Conservation (phyloP, 139 green algal genomes). For the Monoraphidium neglectum region DNA sequence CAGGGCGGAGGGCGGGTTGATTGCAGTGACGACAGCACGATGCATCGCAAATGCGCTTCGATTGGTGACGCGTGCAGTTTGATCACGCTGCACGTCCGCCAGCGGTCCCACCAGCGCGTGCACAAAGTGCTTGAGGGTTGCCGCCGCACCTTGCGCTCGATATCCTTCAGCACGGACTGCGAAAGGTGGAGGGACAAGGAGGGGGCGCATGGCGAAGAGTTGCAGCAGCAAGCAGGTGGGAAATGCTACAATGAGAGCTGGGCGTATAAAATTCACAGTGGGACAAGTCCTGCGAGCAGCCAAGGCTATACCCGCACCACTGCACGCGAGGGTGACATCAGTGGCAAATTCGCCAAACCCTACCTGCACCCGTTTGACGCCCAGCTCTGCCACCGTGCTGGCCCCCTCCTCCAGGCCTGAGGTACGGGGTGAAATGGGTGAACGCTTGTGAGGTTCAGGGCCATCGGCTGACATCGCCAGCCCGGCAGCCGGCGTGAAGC, state of each 20-base stretch:
- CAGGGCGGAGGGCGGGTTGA: too few relatives aligned
- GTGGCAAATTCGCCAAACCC: background rate
- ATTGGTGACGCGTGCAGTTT: too few relatives aligned
- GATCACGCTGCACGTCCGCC: too few relatives aligned
- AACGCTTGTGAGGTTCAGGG: too few relatives aligned
- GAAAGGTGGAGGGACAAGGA: background rate
- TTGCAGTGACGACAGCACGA: too few relatives aligned
- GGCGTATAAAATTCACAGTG: background rate
- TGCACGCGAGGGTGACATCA: background rate
- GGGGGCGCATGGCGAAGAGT: background rate
- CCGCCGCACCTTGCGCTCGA: slow-evolving; percentile 21
- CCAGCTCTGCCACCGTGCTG: background rate
- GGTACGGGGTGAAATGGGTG: background rate
- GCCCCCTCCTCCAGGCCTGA: slow-evolving; percentile 20
- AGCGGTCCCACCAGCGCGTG: slow-evolving; percentile 24
- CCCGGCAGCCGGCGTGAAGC: background rate
- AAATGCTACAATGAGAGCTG: background rate
- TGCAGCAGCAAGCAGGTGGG: background rate
- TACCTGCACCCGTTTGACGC: slow-evolving; percentile 8
- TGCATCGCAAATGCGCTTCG: too few relatives aligned
- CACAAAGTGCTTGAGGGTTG: background rate
- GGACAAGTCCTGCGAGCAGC: background rate
- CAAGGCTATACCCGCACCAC: background rate
- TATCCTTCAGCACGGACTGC: slow-evolving; percentile 32
- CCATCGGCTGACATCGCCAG: too few relatives aligned